Base-by-base conservation (phyloP, 352 stramenopile species). In the Globisporangium recalcitrans region DNA sequence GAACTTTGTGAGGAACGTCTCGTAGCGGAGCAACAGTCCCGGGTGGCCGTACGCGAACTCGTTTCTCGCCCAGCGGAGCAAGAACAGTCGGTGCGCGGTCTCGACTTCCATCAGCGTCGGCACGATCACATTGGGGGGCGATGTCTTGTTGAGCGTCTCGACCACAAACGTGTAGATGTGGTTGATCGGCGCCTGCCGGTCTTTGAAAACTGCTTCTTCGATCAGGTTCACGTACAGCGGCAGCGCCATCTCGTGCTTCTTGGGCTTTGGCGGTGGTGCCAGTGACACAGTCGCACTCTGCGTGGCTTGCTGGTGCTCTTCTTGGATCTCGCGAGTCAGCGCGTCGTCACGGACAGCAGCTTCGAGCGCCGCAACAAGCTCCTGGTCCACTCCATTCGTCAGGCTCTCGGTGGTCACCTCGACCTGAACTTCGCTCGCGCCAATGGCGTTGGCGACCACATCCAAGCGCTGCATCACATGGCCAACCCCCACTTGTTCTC, bases 121-220 rank as follows among this genome's bases (percentile, higher is more conserved):
- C 21, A 87, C 56, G 22, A 75, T 64, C 47, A 76, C 76, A 22
- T 77, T 62, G 22, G 31, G 8, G 21, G 29, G 6, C 34, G 32
- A 31, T 7, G 63, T 73, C 21, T 66, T 59, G 22, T 60, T 63
- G 14, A 90, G 55, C 27, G 75, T 70, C 51, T 69, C 52, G 29
- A 72, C 63, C 55, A 86, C 62, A 44, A 64, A 51, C 19, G 72
- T 71, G 49, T 81, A 79, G 27, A 88, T 62, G 24, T 90, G 81
- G 10, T 56, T 59, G 13, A 72, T 40, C 36, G 53, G 55, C 9
- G 67, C 63, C 46, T 74, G 63, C 1, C 63, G 67, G 16, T 79
- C 64, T 54, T 76, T 78, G 62, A 81, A 88, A 16, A 77, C 60
- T 44, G 76, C 68, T 55, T 90, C 79, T 65, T 90, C 81, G 24